Percentiles rank a stretch among this genome's conserved stretches.
phyloP scores from a whole-genome alignment of 2,329 filamentous ascomycete genomes.

The Diaporthe sp. region DNA sequence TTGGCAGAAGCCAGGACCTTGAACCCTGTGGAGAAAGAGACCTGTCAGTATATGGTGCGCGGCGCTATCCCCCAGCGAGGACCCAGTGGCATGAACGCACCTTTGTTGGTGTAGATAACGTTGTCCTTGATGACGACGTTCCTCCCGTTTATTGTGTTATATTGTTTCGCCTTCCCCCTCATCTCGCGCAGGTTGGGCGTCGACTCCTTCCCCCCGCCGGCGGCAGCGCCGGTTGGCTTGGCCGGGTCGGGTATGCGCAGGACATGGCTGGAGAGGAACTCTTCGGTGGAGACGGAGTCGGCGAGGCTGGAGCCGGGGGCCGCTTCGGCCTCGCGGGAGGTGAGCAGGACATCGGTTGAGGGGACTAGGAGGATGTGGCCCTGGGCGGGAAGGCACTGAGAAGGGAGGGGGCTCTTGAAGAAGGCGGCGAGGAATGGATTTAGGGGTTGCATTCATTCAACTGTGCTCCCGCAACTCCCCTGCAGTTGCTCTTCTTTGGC shows the following conservation, averaged over 20 bases:
- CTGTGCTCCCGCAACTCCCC: conserved; percentile 40
- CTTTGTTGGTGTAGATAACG: conserved; percentile 96
- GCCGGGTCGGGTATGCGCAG: conserved; percentile 78
- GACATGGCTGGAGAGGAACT: conserved; percentile 97
- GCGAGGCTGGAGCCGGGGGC: conserved; percentile 72
- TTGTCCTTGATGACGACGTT: conserved; percentile 96
- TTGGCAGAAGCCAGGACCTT: conserved; percentile 92
- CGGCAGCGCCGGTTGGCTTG: conserved; percentile 59
- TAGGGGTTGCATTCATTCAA: conserved; percentile 89
- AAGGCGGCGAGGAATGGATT: conserved; percentile 99
- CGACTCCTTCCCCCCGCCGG: conserved; percentile 62
- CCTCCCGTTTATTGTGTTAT: conserved; percentile 90
- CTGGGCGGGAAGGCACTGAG: conserved; percentile 91
- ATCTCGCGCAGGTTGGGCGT: conserved; percentile 82
- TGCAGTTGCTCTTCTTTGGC: conserved; percentile 33
- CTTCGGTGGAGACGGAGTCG: conserved; percentile 89
- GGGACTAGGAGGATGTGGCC: conserved; percentile 96
- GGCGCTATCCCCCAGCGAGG: background rate
- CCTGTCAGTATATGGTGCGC: conserved; percentile 1
- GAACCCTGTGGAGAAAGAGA: conserved; percentile 73
- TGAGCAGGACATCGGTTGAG: conserved; percentile 90
- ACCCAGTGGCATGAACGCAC: conserved; percentile 59
- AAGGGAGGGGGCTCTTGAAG: conserved; percentile 93
- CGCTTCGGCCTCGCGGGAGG: conserved; percentile 88
- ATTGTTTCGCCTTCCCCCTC: conserved; percentile 93